These are phyloP conservation scores for Dactylellina cionopaga DNA, from an alignment of 2,329 filamentous ascomycete genomes.

Conservation along the genomic window DNA sequence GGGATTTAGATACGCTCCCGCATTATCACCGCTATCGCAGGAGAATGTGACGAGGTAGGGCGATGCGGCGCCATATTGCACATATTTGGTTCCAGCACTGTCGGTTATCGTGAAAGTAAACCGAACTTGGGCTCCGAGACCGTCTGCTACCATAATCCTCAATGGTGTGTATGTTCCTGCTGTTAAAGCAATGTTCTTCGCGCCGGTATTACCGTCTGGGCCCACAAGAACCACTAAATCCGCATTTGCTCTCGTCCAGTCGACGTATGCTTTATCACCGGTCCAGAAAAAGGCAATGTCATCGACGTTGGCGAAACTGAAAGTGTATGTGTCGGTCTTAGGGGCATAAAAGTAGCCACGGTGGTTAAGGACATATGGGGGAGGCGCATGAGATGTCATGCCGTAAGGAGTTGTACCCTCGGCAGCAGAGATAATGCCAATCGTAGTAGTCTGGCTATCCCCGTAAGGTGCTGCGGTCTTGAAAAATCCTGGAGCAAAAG, in stretches of 20 bases:
- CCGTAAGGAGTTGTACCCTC: constrained; percentile 11
- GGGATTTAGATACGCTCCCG: background rate
- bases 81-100: background rate
- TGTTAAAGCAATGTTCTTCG: background rate
- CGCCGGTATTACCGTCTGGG: background rate
- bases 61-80: background rate
- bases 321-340: background rate
- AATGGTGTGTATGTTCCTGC: constrained; percentile 14
- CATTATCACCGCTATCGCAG: background rate
- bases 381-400: background rate
- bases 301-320: background rate
- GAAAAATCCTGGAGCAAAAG: background rate
- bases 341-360: constrained; percentile 39
- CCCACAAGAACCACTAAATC: background rate
- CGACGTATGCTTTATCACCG: background rate
- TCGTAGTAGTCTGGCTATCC: background rate
- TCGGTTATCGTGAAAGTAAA: constrained; percentile 10
- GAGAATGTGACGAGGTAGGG: constrained; percentile 6
- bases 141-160: constrained; percentile 8
- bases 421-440: background rate
- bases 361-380: constrained; percentile 6
- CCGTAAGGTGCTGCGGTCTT: background rate
- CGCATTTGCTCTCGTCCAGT: background rate
- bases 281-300: constrained; percentile 18
- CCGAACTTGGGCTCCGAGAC: background rate